Evolutionary conservation across 2,329 filamentous ascomycete genomes (phyloP).

Genomic region (Trichophyton benhamiae): DNA sequence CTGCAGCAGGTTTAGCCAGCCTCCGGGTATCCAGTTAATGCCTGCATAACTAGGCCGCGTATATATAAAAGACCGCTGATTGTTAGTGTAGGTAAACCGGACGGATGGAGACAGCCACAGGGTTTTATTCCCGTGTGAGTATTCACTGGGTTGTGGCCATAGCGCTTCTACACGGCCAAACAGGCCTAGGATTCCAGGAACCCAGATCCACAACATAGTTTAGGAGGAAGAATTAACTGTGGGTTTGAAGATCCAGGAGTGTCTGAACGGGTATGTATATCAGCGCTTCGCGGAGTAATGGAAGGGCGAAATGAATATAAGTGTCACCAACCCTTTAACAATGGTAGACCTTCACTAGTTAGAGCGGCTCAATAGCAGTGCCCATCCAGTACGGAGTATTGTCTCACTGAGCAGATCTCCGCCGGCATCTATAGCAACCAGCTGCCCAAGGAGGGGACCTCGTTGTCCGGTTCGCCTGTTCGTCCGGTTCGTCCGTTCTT

Average conservation of each 20-base stretch:
- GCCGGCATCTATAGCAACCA: too few species aligned
- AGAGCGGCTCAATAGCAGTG: too few species aligned
- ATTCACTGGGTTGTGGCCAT: conserved; percentile 13
- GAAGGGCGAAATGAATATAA: too few species aligned
- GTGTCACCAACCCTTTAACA: too few species aligned
- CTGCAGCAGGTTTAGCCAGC: neutral
- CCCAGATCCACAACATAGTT: neutral
- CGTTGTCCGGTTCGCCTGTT: too few species aligned
- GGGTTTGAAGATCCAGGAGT: neutral
- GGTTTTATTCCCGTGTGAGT: conserved; percentile 10
- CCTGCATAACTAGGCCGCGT: neutral
- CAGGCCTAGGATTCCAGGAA: neutral
- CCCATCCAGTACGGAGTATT: too few species aligned
- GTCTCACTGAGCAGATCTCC: too few species aligned
- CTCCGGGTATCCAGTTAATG: neutral
- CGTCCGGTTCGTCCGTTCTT: too few species aligned
- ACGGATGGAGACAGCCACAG: conserved; percentile 11
- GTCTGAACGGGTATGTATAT: too few species aligned
- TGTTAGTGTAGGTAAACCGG: conserved; percentile 8
- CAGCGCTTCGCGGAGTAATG: too few species aligned
- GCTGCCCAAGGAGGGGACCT: too few species aligned
- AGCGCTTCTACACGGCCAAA: neutral
- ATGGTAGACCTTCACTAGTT: too few species aligned
- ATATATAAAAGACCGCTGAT: neutral
- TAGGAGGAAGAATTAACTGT: neutral